Percentiles rank a stretch among this genome's conserved stretches.
These are phyloP conservation scores for Oenanthe sinensis DNA, from an alignment of 129 eudicot genomes.

Conservation along the genomic window DNA sequence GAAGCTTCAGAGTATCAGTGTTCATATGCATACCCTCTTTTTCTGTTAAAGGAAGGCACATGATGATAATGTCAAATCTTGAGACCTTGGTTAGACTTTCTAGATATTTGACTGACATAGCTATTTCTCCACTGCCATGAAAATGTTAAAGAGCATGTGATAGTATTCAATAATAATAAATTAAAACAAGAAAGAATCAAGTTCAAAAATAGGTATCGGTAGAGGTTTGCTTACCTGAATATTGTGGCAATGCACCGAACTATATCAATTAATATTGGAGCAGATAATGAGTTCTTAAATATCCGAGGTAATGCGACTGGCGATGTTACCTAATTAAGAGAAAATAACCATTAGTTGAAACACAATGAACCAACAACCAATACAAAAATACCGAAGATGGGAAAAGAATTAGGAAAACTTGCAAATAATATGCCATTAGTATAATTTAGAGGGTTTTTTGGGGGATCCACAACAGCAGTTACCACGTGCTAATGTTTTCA, in stretches of 20 bases:
- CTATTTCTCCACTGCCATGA: conserved; percentile 59
- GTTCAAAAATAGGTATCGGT: not conserved
- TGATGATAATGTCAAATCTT: conserved; percentile 69
- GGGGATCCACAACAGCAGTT: not conserved
- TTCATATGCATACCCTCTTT: conserved; percentile 40
- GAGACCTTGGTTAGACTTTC: conserved; percentile 60
- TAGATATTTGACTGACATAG: conserved; percentile 59
- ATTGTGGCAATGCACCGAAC: conserved; percentile 63
- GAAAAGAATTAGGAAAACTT: not conserved
- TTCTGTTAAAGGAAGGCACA: conserved; percentile 83
- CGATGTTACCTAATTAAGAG: conserved; percentile 49
- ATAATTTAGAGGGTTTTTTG: no score
- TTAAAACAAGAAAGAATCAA: not conserved
- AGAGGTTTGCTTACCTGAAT: conserved; percentile 46
- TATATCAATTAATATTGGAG: conserved; percentile 68
- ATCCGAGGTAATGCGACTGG: conserved; percentile 68
- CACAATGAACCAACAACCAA: not conserved
- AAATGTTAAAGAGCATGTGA: conserved; percentile 10
- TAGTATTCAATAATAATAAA: not conserved
- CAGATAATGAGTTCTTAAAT: conserved; percentile 81
- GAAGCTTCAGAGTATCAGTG: not conserved
- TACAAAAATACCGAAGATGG: not conserved
- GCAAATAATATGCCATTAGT: not conserved
- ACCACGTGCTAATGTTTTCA: not conserved
- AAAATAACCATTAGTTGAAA: conserved; percentile 6